These are phyloP conservation scores for Leccinum variicolor DNA, from an alignment of 768 basidiomycete genomes.

Conservation along the genomic window DNA sequence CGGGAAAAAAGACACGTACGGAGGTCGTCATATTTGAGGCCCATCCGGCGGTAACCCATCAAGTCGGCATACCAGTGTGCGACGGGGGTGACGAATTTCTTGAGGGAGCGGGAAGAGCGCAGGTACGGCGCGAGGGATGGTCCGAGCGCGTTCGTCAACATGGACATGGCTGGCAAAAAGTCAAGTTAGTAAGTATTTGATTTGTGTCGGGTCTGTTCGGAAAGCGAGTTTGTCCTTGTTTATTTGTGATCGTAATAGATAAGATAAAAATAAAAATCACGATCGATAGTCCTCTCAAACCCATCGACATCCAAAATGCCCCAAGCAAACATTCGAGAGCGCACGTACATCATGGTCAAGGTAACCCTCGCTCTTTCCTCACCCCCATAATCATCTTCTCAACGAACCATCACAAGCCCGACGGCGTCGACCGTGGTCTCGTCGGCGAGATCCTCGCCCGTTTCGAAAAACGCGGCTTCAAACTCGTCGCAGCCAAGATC, in stretches of 20 bases:
- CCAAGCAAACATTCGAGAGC: slow-evolving; percentile 50
- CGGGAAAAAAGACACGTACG: slow-evolving; percentile 52
- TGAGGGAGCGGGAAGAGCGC: slow-evolving; percentile 63
- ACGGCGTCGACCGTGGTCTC: slow-evolving; percentile 96
- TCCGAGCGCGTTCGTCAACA: slow-evolving; percentile 51
- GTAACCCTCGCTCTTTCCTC: slow-evolving; percentile 30
- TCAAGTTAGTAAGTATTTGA: no score
- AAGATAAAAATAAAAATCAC: slow-evolving; percentile 21
- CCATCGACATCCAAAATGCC: slow-evolving; percentile 44
- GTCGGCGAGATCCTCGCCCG: slow-evolving; percentile 93
- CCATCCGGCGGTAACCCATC: slow-evolving; percentile 81
- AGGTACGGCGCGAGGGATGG: slow-evolving; percentile 75
- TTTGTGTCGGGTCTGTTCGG: slow-evolving; percentile 18
- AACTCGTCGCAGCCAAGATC: slow-evolving; percentile 93
- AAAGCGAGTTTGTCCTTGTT: slow-evolving; percentile 42
- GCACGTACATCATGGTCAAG: slow-evolving; percentile 99
- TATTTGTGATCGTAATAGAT: slow-evolving; percentile 21
- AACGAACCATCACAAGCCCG: slow-evolving; percentile 71
- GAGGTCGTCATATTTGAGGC: slow-evolving; percentile 94
- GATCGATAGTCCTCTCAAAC: slow-evolving; percentile 9
- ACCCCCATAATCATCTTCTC: not conserved
- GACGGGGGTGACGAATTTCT: slow-evolving; percentile 67
- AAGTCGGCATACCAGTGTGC: slow-evolving; percentile 80
- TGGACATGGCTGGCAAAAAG: not conserved
- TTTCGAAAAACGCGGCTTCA: slow-evolving; percentile 98